Base-by-base conservation (phyloP, 345 rosid genomes). In the Arabis alpina region DNA sequence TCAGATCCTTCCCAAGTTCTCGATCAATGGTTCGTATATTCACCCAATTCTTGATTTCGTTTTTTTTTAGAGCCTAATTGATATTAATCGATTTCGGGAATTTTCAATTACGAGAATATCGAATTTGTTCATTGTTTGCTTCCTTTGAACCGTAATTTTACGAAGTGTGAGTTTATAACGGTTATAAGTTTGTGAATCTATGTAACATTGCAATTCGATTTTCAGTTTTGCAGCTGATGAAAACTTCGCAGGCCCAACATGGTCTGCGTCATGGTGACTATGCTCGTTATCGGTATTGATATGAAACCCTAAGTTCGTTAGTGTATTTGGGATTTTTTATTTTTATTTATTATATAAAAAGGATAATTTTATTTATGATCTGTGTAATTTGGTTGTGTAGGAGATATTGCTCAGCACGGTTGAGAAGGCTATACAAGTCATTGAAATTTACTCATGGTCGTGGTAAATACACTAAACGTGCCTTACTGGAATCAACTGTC, bases 191-290 rank as follows among this genome's bases (percentile, higher is more conserved):
- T 57, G 25, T 41, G 45, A 66, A 66, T 43, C 25, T 11, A 13
- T 74, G 43, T 6, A 30, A 44, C 3, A 27, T 36, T 39, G 60
- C 66, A 62, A 64, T 51, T 28, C 59, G 44, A 2, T 65, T 54
- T 50, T 36, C 84, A 94, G 99, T 92, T 64, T 73, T 94, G 83
- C 96, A 89, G 85, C 87, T 94, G 48, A 80, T 89, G 72, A 94
- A 92, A 71, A 75, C 97, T 57, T 86, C 98, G 57, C 97, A 94
- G 80, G 88, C 93, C 89, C 99, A 94, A 79, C 99, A 94, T 68
- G 99, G 98, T 57, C 71, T 94, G 84, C 93, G 98, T 56, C 99
- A 88, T 39, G 96, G 97, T 50, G 98, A 94, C 68, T 94, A 94
- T 64, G 75, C 92, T 64, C 96, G 96, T 30, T 94, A 94, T 70